Evolutionary conservation across 495 filamentous ascomycete genomes (phyloP), one percentile per base, ranked within the genome.

Genomic region (Opeltia flavorubescens): DNA sequence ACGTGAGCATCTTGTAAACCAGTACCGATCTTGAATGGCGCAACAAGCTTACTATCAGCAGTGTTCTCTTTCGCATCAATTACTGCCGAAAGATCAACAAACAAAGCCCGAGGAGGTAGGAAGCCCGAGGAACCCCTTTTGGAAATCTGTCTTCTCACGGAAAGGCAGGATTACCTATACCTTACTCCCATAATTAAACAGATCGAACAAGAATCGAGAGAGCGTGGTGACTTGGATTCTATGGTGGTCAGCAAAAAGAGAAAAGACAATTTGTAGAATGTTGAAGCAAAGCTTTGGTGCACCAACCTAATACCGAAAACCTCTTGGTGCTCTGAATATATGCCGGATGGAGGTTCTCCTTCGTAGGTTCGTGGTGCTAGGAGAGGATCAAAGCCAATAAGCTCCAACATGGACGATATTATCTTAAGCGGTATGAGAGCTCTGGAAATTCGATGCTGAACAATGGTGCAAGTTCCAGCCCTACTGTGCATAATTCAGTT

Each of bases 51-150:
- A 59, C 54, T 43, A 52, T 51, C 45, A 50, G 55, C 59, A 85
- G 83, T 82, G 75, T 69, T 89, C 84, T 13, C 65, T 89, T 43
- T 68, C 80, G n/a, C 89, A 95, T 65, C 84, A 84, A 60, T 68
- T 95, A 41, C 78, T 95, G 23, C 87, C 89, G 53, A 75, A 78
- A 66, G 62, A 72, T 48, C 78, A 95, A 67, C 85, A 86, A 75
- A 93, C 78, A 45, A 86, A 81, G 68, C 69, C 77, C 3, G 69
- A 77, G 40, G 77, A 85, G 59, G 83, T 87, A 67, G 55, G 75
- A 58, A 47, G 23, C 35, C 15, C 42, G 33, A 40, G 54, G 27
- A 30, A 18, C 47, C 51, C 43, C 3, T 18, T 7, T 9, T 20
- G 18, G 18, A 24, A 50, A 51, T 58, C 52, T 52, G 50, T 45